Conservation (phyloP, 2,329 filamentous ascomycete species). For the Blastomyces silverae region DNA sequence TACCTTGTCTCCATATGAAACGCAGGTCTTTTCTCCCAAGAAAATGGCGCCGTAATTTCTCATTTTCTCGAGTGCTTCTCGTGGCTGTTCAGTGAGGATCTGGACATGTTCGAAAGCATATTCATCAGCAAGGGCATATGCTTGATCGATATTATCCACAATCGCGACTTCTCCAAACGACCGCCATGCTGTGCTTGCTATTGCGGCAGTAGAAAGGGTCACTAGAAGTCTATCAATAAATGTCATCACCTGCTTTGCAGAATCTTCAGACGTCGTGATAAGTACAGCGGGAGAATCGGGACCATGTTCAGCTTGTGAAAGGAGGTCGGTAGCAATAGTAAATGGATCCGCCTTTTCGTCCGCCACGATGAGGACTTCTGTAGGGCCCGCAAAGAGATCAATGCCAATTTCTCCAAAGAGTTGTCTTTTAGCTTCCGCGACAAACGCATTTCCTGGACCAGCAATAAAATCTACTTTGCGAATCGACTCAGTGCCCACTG, state of each 20-base stretch:
- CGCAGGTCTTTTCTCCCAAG: constrained; percentile 48
- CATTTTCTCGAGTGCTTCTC: constrained; percentile 49
- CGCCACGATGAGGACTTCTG: constrained; percentile 48
- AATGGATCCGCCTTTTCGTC: constrained; percentile 45
- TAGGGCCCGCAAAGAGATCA: constrained; percentile 50
- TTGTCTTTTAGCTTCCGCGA: constrained; percentile 50
- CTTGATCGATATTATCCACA: constrained; percentile 40
- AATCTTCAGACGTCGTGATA: constrained; percentile 42
- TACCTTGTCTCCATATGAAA: constrained; percentile 50
- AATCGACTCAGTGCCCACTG: constrained; percentile 46
- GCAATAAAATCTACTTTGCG: constrained; percentile 48
- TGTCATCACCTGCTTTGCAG: constrained; percentile 37
- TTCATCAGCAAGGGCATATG: constrained; percentile 42
- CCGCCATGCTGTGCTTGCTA: constrained; percentile 44
- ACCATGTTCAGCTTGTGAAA: constrained; percentile 49
- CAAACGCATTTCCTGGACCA: constrained; percentile 50
- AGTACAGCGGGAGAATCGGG: constrained; percentile 48
- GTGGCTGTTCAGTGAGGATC: constrained; percentile 43
- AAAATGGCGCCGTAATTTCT: constrained; percentile 47
- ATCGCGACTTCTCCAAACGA: constrained; percentile 45
- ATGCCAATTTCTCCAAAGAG: constrained; percentile 51
- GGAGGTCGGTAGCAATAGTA: constrained; percentile 42
- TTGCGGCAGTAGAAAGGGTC: constrained; percentile 39
- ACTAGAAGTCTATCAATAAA: constrained; percentile 37
- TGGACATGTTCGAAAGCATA: constrained; percentile 50